Conservation (phyloP, 148 eudicot species). For the Polygonum maritimum region DNA sequence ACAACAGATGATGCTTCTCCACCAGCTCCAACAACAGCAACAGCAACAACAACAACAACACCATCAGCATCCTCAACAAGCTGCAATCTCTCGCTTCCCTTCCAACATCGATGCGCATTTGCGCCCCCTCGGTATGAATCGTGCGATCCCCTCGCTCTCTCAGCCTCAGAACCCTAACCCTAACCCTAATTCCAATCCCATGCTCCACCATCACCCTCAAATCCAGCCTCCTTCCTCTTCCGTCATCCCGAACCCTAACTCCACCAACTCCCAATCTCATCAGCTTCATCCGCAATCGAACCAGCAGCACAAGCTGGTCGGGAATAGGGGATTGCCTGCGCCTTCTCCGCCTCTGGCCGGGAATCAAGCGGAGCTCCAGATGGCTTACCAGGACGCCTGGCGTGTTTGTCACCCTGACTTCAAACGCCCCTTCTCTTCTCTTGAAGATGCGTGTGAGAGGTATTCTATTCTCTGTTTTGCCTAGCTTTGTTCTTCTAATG, state of each 20-base stretch:
- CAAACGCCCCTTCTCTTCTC: slow-evolving; percentile 75
- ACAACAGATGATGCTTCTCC: slow-evolving; percentile 14
- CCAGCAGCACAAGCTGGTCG: slow-evolving; percentile 8
- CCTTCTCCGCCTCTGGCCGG: slow-evolving; percentile 20
- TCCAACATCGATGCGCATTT: slow-evolving; percentile 71
- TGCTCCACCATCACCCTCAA: slow-evolving; percentile 16
- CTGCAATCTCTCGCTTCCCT: slow-evolving; percentile 65
- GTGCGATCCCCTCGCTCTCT: slow-evolving; percentile 17
- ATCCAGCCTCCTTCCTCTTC: slow-evolving; percentile 12
- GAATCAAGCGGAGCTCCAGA: slow-evolving; percentile 60
- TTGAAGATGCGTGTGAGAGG: slow-evolving; percentile 96
- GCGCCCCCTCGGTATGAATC: slow-evolving; percentile 36
- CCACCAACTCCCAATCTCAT: slow-evolving; percentile 18
- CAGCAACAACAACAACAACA: slow-evolving; percentile 9
- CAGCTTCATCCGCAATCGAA: slow-evolving; percentile 28
- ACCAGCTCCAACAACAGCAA: slow-evolving; percentile 24
- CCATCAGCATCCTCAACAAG: slow-evolving; percentile 22
- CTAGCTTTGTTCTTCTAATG: not conserved
- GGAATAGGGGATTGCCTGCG: slow-evolving; percentile 7
- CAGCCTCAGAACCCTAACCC: slow-evolving; percentile 19
- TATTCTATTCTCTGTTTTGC: slow-evolving; percentile 12
- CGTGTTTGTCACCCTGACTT: slow-evolving; percentile 86
- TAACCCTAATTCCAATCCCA: slow-evolving; percentile 24
- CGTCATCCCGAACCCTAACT: slow-evolving; percentile 13
- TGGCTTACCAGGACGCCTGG: slow-evolving; percentile 95